Percentiles rank a stretch among this genome's conserved stretches.
These are phyloP conservation scores for Pilatotrama ljubarskyi DNA, from an alignment of 768 basidiomycete species.

Conservation along the genomic window DNA sequence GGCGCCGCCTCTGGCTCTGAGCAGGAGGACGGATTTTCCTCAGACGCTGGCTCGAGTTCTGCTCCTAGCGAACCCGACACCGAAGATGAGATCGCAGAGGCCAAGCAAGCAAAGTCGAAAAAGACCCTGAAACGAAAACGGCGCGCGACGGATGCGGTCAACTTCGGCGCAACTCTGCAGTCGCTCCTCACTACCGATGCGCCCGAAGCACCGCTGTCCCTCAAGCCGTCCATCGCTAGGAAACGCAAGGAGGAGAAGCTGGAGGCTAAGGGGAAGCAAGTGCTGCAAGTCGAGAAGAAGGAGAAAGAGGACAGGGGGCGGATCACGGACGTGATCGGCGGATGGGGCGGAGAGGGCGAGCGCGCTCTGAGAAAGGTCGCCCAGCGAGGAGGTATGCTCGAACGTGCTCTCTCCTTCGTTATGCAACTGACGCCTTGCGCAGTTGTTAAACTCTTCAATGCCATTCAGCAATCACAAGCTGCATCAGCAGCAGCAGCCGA, in stretches of 20 bases:
- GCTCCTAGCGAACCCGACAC: slow-evolving; percentile 41
- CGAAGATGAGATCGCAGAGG: slow-evolving; percentile 61
- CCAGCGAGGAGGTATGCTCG: slow-evolving; percentile 73
- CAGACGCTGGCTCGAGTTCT: slow-evolving; percentile 7
- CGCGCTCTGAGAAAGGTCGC: slow-evolving; percentile 78
- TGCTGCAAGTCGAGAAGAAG: slow-evolving; percentile 68
- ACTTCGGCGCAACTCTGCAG: slow-evolving; percentile 75
- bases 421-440: background rate
- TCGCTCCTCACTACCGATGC: slow-evolving; percentile 69
- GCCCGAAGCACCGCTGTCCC: slow-evolving; percentile 73
- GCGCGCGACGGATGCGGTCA: slow-evolving; percentile 70
- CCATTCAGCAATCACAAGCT: slow-evolving; percentile 78
- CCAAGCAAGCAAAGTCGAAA: slow-evolving; percentile 64
- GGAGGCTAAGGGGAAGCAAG: slow-evolving; percentile 69
- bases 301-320: slow-evolving; percentile 71
- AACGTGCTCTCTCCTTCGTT: background rate
- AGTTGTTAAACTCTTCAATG: slow-evolving; percentile 89
- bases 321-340: slow-evolving; percentile 73
- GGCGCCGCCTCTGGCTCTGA: slow-evolving; percentile 17
- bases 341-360: slow-evolving; percentile 87
- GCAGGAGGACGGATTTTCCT: slow-evolving; percentile 14
- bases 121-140: slow-evolving; percentile 84
- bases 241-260: slow-evolving; percentile 76
- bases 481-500: slow-evolving; percentile 52
- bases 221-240: slow-evolving; percentile 71